Evolutionary conservation across 805 yeast genomes (phyloP).

Genomic region (Blastobotrys muscicola): DNA sequence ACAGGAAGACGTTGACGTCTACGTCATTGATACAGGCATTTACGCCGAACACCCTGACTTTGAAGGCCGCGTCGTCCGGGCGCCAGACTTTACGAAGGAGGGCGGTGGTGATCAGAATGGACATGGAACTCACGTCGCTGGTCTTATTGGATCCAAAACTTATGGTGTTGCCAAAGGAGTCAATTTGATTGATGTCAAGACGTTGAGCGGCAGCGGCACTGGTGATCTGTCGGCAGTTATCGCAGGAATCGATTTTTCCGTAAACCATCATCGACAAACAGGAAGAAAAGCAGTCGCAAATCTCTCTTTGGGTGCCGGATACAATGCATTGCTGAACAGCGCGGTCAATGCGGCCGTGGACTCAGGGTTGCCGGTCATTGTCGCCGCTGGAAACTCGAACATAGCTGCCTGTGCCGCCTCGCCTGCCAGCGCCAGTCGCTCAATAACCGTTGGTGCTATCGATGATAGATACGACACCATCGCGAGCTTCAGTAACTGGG

Average conservation of each 20-base stretch:
- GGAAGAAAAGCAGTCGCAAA: slow-evolving; percentile 55
- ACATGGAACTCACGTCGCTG: slow-evolving; percentile 93
- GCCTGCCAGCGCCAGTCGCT: slow-evolving; percentile 69
- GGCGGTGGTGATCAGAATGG: slow-evolving; percentile 64
- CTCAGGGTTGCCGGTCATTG: slow-evolving; percentile 46
- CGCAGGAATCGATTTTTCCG: slow-evolving; percentile 31
- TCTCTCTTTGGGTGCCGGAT: slow-evolving; percentile 69
- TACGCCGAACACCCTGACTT: slow-evolving; percentile 36
- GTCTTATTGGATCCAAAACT: slow-evolving; percentile 66
- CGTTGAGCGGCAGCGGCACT: slow-evolving; percentile 55
- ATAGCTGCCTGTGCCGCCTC: slow-evolving; percentile 70
- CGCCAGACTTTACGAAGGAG: slow-evolving; percentile 39
- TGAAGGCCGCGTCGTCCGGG: slow-evolving; percentile 32
- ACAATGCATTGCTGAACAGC: slow-evolving; percentile 54
- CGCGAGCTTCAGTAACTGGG: slow-evolving; percentile 82
- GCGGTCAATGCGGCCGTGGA: slow-evolving; percentile 70
- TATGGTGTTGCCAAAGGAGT: slow-evolving; percentile 77
- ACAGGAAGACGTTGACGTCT: slow-evolving; percentile 49
- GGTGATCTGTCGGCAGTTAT: slow-evolving; percentile 40
- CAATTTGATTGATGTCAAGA: slow-evolving; percentile 62
- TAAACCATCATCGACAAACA: slow-evolving; percentile 15
- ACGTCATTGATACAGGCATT: slow-evolving; percentile 77
- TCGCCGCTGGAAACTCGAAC: slow-evolving; percentile 80
- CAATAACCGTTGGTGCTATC: slow-evolving; percentile 83
- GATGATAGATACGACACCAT: slow-evolving; percentile 61